These are phyloP conservation scores for Claviceps sorghi DNA, from an alignment of 2,329 filamentous ascomycete species.

Conservation along the genomic window DNA sequence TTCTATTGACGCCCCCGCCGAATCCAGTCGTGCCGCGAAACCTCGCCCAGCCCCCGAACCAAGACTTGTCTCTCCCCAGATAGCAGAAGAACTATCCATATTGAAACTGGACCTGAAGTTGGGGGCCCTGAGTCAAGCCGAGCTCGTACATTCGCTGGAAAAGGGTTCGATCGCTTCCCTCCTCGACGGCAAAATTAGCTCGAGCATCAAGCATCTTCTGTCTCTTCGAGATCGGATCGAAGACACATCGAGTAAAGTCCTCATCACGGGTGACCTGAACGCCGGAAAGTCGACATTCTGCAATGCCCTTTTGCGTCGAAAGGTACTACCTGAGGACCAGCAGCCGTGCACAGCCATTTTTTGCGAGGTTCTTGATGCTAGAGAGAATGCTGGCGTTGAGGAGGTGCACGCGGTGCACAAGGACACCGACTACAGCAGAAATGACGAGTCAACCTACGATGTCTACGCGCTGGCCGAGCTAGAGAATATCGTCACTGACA, in stretches of 20 bases:
- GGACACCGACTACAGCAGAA: slow-evolving; percentile 62
- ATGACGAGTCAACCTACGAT: slow-evolving; percentile 89
- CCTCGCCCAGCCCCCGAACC: slow-evolving; percentile 52
- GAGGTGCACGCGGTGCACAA: slow-evolving; percentile 93
- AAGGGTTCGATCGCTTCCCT: slow-evolving; percentile 82
- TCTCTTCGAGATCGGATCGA: slow-evolving; percentile 86
- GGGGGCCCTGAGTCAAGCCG: slow-evolving; percentile 69
- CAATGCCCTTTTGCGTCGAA: slow-evolving; percentile 85
- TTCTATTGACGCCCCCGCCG: slow-evolving; percentile 43
- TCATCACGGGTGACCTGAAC: slow-evolving; percentile 91
- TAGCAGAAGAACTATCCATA: slow-evolving; percentile 90
- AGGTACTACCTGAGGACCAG: slow-evolving; percentile 89
- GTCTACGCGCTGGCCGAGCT: slow-evolving; percentile 66
- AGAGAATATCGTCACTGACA: slow-evolving; percentile 81
- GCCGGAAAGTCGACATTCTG: slow-evolving; percentile 98
- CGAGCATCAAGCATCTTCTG: slow-evolving; percentile 81
- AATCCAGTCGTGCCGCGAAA: slow-evolving; percentile 61
- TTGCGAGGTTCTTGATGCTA: slow-evolving; percentile 86
- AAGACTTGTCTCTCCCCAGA: slow-evolving; percentile 75
- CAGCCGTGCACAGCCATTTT: slow-evolving; percentile 98
- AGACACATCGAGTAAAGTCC: slow-evolving; percentile 90
- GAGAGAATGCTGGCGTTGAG: slow-evolving; percentile 80
- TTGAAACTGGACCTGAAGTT: slow-evolving; percentile 90
- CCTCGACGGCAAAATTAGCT: slow-evolving; percentile 84
- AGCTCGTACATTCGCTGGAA: slow-evolving; percentile 87